These are phyloP conservation scores for Colletotrichum tofieldiae DNA, from an alignment of 2,329 filamentous ascomycete species.

Conservation along the genomic window DNA sequence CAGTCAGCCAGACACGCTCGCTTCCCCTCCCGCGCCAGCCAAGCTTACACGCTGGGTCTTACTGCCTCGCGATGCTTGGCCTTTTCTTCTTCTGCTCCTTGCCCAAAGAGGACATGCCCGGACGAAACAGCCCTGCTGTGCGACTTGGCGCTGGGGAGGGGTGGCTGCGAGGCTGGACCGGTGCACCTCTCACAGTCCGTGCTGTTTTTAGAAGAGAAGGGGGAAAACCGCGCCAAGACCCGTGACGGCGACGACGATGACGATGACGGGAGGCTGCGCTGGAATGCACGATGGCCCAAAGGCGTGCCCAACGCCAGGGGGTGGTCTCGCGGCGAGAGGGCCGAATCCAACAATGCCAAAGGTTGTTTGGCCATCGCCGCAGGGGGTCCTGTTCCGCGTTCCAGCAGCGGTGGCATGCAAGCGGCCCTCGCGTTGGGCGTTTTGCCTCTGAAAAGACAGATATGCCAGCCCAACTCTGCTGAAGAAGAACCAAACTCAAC, in stretches of 20 bases:
- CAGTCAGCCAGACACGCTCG: not conserved
- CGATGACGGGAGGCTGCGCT: not conserved
- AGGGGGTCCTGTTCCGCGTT: not conserved
- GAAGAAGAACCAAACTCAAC: slow-evolving; percentile 12
- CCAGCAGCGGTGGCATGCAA: not conserved
- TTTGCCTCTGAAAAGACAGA: not conserved
- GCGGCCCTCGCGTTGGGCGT: not conserved
- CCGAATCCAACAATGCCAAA: not conserved
- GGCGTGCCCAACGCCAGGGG: slow-evolving; percentile 4
- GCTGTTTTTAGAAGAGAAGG: not conserved
- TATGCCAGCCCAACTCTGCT: slow-evolving; percentile 24
- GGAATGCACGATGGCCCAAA: not conserved
- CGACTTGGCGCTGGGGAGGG: not conserved
- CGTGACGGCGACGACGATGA: not conserved
- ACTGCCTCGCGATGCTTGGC: not conserved
- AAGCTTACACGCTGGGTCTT: not conserved
- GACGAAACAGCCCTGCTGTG: not conserved
- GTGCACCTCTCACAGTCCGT: not conserved
- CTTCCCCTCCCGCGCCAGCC: too few relatives aligned
- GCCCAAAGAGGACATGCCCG: too few relatives aligned
- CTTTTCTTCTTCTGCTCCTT: too few relatives aligned
- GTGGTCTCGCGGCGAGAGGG: not conserved
- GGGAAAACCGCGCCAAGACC: not conserved
- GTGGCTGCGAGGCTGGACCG: not conserved
- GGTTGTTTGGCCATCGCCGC: not conserved